Evolutionary conservation across 352 stramenopile species (phyloP), one percentile per base, ranked within the genome.

Genomic region (Phytopythium montanum): DNA sequence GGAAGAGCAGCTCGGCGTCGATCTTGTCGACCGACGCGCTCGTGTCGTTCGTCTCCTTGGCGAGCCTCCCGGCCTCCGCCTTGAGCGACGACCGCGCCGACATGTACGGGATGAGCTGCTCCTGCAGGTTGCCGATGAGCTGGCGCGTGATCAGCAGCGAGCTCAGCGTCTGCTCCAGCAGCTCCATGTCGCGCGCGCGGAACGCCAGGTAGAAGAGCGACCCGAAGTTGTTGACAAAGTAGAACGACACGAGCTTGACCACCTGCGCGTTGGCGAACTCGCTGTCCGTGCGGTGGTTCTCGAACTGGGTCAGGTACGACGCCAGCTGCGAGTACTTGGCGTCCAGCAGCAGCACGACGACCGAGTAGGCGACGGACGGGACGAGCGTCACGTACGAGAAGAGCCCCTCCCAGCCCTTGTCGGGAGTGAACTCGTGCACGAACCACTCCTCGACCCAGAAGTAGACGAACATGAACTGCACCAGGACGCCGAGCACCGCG

Each of bases 141-240:
- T 93, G 81, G 54, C 85, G 76, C 29, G 83, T 95, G 68, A 93
- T 90, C 44, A 95, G 56, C 44, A 95, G 61, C 16, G 82, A 95
- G 33, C 83, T 96, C 56, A 92, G 75, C 19, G 89, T 96, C 60
- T 98, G 92, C 65, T 97, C 81, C 52, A 99, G 71, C 44, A 97
- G 60, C 7, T 85, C 79, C 81, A 94, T 90, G 52, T 92, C 79
- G 23, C 81, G 80, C 34, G 91, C 87, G 38, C 95, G 84, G 64
- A 98, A 98, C 10, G 92, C 91, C 61, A 98, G 88, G 72, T 98
- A 99, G 69, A 98, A 98, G 2, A 98, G 76, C 60, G 90, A 96
- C 5, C 91, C 90, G 66, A 98, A 98, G 79, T 98, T 98, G 79
- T 97, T 98, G 23, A 98, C 90, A 62, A 99, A 99, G 65, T 97